Base-by-base conservation (phyloP, 345 rosid species). In the Gossypium rotundifolium region DNA sequence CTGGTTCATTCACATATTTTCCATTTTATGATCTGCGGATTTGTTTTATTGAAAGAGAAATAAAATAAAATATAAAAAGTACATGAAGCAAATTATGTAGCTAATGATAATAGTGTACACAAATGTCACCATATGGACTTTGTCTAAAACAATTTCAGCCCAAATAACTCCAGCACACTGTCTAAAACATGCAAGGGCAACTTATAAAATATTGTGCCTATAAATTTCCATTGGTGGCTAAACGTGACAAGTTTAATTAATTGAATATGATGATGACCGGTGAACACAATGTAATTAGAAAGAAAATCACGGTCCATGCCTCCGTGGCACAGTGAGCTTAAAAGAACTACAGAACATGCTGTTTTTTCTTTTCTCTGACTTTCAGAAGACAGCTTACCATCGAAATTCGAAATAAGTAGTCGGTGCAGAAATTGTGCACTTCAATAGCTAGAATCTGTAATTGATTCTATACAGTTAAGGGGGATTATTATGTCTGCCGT, bases 121-220 rank as follows among this genome's bases (percentile, higher is more conserved):
- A 4, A 4, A 33, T 33, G 33, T 1, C 33, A 29, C 33, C 33
- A 53, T 22, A 11, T 66, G 49, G 72, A 55, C 67, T n/a, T 49
- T 64, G 58, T 25, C 74, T 22, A 62, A 48, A 17, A 63, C 77
- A 16, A 52, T 70, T 62, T 67, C 74, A 4, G 70, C 63, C 18
- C 46, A 72, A 20, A 45, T 54, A 42, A 16, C 79, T 33, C 79
- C 83, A 11, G 66, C 81, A 81, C 88, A 58, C 85, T 90, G 90
- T 77, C 7, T 33, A 33, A 33, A 33, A 33, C 40, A 33, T 33
- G 7, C 40, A 33, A 33, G 7, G 40, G 40, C 5, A 33, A 33
- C 40, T 33, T 33, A 4, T 5, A 33, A 51, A 51, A 12, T 51
- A 14, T 51, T 3, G n/a, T 14, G 54, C 54, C 54, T 51, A 17